phyloP scores from a whole-genome alignment of 1,284 basidiomycete genomes.

The Boletus semigastroideus region DNA sequence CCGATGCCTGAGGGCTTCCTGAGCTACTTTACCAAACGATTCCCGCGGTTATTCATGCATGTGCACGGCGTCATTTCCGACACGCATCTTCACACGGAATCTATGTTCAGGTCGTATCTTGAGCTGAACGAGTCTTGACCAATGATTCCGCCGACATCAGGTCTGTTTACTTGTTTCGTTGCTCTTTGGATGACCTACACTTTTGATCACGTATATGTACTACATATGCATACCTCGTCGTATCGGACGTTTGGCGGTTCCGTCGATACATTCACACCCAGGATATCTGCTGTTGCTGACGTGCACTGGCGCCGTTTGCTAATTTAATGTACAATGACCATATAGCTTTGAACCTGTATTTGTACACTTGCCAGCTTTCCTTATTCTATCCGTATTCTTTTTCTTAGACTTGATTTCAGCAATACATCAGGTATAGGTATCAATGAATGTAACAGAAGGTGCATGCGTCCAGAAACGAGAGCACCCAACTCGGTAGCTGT shows the following conservation, averaged over 20 bases:
- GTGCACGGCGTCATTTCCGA: constrained; percentile 80
- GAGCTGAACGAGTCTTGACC: constrained; percentile 57
- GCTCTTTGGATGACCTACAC: neutral
- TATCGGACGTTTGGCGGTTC: constrained; percentile 1
- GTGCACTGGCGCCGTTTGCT: constrained; percentile 3
- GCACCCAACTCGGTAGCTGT: neutral
- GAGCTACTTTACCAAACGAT: constrained; percentile 90
- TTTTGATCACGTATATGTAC: constrained; percentile 2
- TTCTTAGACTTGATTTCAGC: constrained; percentile 7
- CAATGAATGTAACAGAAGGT: neutral
- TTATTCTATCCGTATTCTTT: neutral
- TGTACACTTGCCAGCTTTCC: constrained; percentile 8
- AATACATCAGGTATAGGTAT: constrained; percentile 1
- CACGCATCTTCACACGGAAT: constrained; percentile 68
- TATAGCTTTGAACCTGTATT: constrained; percentile 25
- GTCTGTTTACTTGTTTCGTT: neutral
- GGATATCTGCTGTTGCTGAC: constrained; percentile 5
- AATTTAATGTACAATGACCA: constrained; percentile 25
- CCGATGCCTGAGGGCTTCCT: constrained; percentile 92
- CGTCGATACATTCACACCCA: neutral
- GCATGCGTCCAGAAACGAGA: neutral
- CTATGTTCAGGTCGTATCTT: constrained; percentile 87
- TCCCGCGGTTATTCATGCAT: constrained; percentile 88
- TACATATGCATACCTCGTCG: constrained; percentile 15
- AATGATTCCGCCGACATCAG: neutral